Base-by-base conservation (phyloP, 2,329 filamentous ascomycete species). In the Talaromyces sp. region DNA sequence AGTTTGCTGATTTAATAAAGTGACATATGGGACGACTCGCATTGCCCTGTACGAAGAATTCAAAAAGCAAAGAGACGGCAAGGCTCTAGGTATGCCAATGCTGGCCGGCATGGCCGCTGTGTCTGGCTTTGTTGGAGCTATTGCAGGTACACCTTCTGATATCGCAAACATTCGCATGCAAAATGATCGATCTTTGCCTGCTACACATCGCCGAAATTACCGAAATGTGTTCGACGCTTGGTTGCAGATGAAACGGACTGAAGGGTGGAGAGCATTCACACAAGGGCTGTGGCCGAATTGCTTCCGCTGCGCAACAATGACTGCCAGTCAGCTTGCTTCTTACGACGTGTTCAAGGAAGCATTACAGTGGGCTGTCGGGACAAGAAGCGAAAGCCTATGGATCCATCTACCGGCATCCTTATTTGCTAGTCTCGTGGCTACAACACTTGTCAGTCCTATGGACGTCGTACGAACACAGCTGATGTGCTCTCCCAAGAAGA, bases 391-490 rank as follows among this genome's bases (percentile, higher is more conserved):
- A 86, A 82, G 56, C 78, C 91, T n/a, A 80, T 81, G n/a, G 6
- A 91, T 89, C 13, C 91, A 96, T 70, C 90, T 95, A 66, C 82
- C 84, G 0, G 87, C 90, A 1, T 89, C 85, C 0, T 86, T 94
- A 64, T 74, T 92, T 54, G 90, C 90, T 1, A 90, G 90, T 10
- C 86, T 95, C 55, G 87, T 91, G 6, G 91, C 91, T 4, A 93
- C 91, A 1, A 94, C 90, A 0, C 83, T 93, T 11, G 94, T 89
- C 61, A 91, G 86, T 52, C 91, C 91, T 0, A 86, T 95, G 46
- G 91, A 95, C 71, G 91, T 96, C 24, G 86, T 96, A 75, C 95
- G 95, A 80, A 96, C 91, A 8, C 81, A 89, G 20, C 84, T 95
- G 65, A 96, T 96, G 91, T 56, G 49, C 70, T 76, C 37, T 71